Conservation (phyloP, 495 filamentous ascomycete species). For the Neurospora sp. region DNA sequence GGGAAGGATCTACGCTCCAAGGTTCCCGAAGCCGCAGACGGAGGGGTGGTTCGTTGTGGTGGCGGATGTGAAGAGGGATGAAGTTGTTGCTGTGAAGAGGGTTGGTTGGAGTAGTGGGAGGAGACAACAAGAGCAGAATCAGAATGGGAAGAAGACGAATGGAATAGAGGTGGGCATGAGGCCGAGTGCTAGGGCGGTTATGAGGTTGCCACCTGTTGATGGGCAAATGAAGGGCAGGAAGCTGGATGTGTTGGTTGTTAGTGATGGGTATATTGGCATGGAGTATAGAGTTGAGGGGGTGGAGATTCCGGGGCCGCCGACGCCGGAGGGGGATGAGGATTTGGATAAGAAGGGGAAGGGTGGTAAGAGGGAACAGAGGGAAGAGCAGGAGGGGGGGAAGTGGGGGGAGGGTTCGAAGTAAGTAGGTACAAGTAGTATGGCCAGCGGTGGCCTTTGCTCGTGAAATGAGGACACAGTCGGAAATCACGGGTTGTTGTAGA, state of each 20-base stretch:
- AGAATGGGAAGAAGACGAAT: not conserved
- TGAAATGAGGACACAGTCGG: not conserved
- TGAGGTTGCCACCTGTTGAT: conserved; percentile 51
- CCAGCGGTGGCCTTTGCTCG: not conserved
- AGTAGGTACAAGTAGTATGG: not conserved
- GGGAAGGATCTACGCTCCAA: conserved; percentile 69
- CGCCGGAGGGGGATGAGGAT: conserved; percentile 6
- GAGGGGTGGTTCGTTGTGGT: conserved; percentile 89
- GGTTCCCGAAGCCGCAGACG: conserved; percentile 87
- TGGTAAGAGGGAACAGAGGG: not conserved
- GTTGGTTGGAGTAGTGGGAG: conserved; percentile 53
- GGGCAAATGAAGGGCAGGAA: conserved; percentile 28
- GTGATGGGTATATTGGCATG: conserved; percentile 82
- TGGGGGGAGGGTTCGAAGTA: not conserved
- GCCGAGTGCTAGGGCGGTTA: conserved; percentile 38
- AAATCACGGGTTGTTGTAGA: not conserved
- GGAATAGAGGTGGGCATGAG: conserved; percentile 20
- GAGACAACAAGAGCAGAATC: not conserved
- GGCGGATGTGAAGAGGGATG: conserved; percentile 52
- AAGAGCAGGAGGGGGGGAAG: not conserved
- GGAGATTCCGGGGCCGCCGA: conserved; percentile 10
- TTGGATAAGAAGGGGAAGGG: conserved; percentile 7
- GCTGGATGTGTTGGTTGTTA: conserved; percentile 63
- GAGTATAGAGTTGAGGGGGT: conserved; percentile 41
- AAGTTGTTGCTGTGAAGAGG: conserved; percentile 76